phyloP scores from a whole-genome alignment of 176 grass and related monocot species.

The Triticum turgidum region DNA sequence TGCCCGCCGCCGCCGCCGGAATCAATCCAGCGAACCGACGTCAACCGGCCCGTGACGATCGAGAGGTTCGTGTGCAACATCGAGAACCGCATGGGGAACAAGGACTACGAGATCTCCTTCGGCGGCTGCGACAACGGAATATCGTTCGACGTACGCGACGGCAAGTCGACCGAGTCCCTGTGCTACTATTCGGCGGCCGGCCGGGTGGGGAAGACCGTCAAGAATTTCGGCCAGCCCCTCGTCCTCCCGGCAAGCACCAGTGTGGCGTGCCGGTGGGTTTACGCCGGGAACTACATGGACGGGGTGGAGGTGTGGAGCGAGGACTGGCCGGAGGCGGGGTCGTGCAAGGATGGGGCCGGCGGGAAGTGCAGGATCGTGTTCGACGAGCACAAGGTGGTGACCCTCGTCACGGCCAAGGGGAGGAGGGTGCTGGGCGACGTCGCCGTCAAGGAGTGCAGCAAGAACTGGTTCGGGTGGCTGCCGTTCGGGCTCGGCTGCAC shows the following conservation, averaged over 20 bases:
- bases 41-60: neutral
- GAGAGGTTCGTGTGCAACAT: neutral
- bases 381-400: slow-evolving; percentile 18
- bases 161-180: neutral
- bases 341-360: neutral
- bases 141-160: too few relatives aligned
- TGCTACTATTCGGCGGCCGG: neutral
- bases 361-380: slow-evolving; percentile 18
- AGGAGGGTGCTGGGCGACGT: slow-evolving; percentile 27
- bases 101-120: neutral
- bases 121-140: neutral
- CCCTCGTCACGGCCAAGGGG: neutral
- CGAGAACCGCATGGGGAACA: slow-evolving; percentile 26
- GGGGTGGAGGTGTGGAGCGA: slow-evolving; percentile 23
- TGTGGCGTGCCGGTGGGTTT: neutral
- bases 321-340: slow-evolving; percentile 32
- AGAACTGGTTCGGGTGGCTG: neutral
- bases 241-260: too few relatives aligned
- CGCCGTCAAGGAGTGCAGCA: slow-evolving; percentile 21
- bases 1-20: too few relatives aligned
- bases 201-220: neutral
- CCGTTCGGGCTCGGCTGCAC: neutral
- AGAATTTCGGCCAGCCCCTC: too few relatives aligned
- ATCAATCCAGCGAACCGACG: too few relatives aligned
- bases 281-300: slow-evolving; percentile 14